Evolutionary conservation across 768 basidiomycete species (phyloP), one percentile per base, ranked within the genome.

Genomic region (Lentinula raphanica): DNA sequence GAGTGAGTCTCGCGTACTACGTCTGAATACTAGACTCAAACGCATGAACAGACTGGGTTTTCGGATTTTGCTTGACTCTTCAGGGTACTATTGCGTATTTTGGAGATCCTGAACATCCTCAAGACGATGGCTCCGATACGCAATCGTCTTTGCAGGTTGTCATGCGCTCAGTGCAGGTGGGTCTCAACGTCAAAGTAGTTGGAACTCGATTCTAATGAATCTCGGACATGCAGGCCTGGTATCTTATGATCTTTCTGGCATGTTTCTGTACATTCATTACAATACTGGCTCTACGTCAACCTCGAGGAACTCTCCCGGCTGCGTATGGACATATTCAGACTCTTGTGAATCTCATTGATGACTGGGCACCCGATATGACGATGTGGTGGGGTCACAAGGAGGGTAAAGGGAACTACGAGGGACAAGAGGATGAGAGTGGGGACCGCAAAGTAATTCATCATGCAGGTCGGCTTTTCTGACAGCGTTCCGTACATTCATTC

Each of bases 321-420:
- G 61, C 67, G n/a, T 74, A 72, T 27, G 70, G 72, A 2, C 70
- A 72, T 21, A 49, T 73, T 1, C 68, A 71, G 46, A 74, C 69
- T 15, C 64, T 74, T 15, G 69, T 66, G 2, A 70, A 72, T 48
- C 56, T 72, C 56, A 63, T 71, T 35, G 72, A 74, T 56, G 70
- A 74, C n/a, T 69, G 72, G 72, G 68, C 69, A n/a, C 59, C 64
- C 13, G 58, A 55, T 12, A 65, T 62, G 61, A 44, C 42, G 19
- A 44, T 44, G 21, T 65, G 60, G 54, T 65, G 64, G 64, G 64
- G 64, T 21, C 61, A 65, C 56, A 65, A 65, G 57, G 58, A 55
- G 25, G 63, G 63, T 11, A 55, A 46, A 11, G 51, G 54, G 13
- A 19, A 40, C 4, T 13, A 40, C 15, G 39, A 40, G 9, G 21